These are phyloP conservation scores for Leccinum imitatum DNA, from an alignment of 768 basidiomycete genomes.

Conservation along the genomic window DNA sequence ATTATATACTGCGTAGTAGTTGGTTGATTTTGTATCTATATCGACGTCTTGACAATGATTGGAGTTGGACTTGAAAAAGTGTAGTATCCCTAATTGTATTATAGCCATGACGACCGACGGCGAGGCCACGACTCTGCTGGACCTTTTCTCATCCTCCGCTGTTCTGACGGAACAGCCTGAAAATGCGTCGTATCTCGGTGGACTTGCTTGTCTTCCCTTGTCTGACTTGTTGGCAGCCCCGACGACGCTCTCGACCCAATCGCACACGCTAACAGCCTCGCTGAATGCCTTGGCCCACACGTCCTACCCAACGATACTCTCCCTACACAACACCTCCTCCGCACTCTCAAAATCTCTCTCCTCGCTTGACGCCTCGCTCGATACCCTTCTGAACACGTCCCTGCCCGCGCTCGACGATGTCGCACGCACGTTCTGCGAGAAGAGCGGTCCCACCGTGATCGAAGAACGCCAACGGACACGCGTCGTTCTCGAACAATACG, in stretches of 20 bases:
- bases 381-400: conserved; percentile 58
- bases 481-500: conserved; percentile 84
- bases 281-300: conserved; percentile 87
- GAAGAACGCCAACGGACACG: conserved; percentile 72
- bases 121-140: conserved; percentile 26
- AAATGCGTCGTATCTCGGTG: conserved; percentile 55
- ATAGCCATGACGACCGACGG: conserved; percentile 21
- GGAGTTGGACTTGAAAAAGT: background rate
- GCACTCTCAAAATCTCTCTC: conserved; percentile 71
- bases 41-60: conserved; percentile 8
- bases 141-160: conserved; percentile 25
- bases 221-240: conserved; percentile 73
- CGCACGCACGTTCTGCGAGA: conserved; percentile 67
- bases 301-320: conserved; percentile 89
- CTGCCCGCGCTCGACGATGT: conserved; percentile 78
- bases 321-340: conserved; percentile 78
- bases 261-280: conserved; percentile 84
- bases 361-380: conserved; percentile 73
- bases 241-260: conserved; percentile 72
- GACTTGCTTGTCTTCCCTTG: conserved; percentile 66
- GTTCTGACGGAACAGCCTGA: conserved; percentile 18
- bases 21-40: conserved; percentile 18
- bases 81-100: background rate
- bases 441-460: conserved; percentile 69
- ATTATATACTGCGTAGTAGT: background rate